Evolutionary conservation across 192 early-diverging fungal genomes (phyloP), one percentile per base, ranked within the genome.

Genomic region (Spizellomyces sp.): DNA sequence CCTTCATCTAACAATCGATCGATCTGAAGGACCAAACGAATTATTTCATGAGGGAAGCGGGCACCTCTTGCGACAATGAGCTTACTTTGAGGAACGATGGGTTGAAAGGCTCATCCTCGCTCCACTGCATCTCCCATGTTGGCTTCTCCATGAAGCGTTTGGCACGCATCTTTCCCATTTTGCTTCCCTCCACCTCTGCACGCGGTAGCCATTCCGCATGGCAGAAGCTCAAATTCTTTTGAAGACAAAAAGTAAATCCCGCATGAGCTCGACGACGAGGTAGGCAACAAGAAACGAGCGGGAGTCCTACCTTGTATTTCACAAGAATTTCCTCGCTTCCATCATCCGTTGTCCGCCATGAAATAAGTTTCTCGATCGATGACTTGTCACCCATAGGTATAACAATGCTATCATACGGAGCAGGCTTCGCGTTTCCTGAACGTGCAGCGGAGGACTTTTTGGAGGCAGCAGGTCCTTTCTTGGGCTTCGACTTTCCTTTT

Each of bases 1-100:
- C 91, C 93, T 73, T 93, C 93, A 74, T 94, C 93, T 68, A 94
- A 87, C 22, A 94, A 79, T 15, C 93, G 87, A 66, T 94, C 93
- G 61, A 92, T 80, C 89, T 91, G 27, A 36, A 36, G 3, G 3
- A 58, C 9, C n/a, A 52, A 55, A 8, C 36, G 8, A 54, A 10
- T 47, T 55, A 15, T 55, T 55, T 0, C 52, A 55, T n/a, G 52
- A 55, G 2, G 2, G 15, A 55, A 15, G 52, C 19, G 52, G 27
- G 3, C 27, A 36, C 3, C 27, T 36, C 27, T 43, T 42, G 22
- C 21, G 65, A 9, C 71, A 89, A 88, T 79, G 89, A 36, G 27
- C 27, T 36, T 36, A 36, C 27, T 36, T 36, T 85, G 15, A 85
- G 62, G 67, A 87, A 91, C 12, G 83, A 74, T 4, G 86, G 87